phyloP scores from a whole-genome alignment of 768 basidiomycete genomes.

The Thelephora ganbajun region DNA sequence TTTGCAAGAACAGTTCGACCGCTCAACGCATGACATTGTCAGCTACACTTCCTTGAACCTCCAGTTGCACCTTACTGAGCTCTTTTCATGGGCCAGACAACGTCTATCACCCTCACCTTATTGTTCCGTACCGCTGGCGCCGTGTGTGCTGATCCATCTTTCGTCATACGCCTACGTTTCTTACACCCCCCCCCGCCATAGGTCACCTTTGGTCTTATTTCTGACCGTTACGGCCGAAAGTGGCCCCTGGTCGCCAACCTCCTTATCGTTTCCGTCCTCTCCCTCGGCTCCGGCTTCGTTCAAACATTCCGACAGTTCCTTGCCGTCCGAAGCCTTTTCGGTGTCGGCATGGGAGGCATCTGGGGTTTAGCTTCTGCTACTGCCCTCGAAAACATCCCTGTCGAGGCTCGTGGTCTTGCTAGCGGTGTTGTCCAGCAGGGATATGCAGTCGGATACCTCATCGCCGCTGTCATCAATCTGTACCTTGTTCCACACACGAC shows the following conservation, averaged over 20 bases:
- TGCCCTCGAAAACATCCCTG: slow-evolving; percentile 27
- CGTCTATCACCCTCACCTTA: slow-evolving; percentile 31
- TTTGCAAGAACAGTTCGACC: slow-evolving; percentile 35
- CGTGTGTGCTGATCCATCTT: slow-evolving; percentile 4
- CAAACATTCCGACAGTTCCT: slow-evolving; percentile 26
- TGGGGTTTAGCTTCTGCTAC: slow-evolving; percentile 26
- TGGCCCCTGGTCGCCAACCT: slow-evolving; percentile 28
- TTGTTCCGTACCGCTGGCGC: slow-evolving; percentile 27
- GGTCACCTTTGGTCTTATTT: slow-evolving; percentile 23
- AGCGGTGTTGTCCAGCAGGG: slow-evolving; percentile 32
- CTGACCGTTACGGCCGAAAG: slow-evolving; percentile 32
- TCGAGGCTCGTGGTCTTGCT: slow-evolving; percentile 26
- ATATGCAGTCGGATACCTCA: slow-evolving; percentile 28
- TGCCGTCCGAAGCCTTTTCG: slow-evolving; percentile 26
- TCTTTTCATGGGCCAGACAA: slow-evolving; percentile 9
- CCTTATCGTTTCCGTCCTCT: slow-evolving; percentile 23
- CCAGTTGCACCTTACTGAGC: neutral
- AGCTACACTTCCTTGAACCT: slow-evolving; percentile 5
- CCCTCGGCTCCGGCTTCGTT: slow-evolving; percentile 27
- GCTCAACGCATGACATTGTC: slow-evolving; percentile 28
- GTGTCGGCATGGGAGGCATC: slow-evolving; percentile 21
- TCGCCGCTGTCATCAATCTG: slow-evolving; percentile 29
- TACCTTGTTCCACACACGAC: slow-evolving; percentile 8
- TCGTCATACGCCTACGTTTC: neutral
- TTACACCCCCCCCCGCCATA: neutral